Conservation (phyloP, 352 stramenopile genomes). For the Phytopythium helicoides region DNA sequence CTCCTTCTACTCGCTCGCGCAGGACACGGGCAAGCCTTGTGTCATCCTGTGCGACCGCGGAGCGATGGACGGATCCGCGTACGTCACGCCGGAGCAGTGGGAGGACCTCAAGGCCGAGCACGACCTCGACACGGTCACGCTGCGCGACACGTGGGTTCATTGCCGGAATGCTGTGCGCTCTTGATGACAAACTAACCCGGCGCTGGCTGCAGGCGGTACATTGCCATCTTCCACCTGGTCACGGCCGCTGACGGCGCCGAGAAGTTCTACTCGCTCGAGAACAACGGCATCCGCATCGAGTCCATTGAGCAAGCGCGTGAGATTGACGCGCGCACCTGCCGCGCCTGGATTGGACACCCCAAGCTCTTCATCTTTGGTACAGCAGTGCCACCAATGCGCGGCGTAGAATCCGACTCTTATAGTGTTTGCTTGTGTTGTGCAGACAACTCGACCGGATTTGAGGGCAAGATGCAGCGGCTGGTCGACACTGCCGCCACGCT, state of each 20-base stretch:
- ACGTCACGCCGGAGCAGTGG: conserved; percentile 91
- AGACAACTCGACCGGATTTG: conserved; percentile 85
- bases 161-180: too few relatives aligned
- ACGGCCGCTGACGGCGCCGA: conserved; percentile 93
- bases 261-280: conserved; percentile 96
- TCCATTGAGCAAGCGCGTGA: conserved; percentile 86
- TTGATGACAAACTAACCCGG: too few relatives aligned
- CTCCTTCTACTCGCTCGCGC: conserved; percentile 78
- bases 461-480: conserved; percentile 87
- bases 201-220: conserved; percentile 56
- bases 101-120: conserved; percentile 77
- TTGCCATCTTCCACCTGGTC: conserved; percentile 87
- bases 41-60: conserved; percentile 96
- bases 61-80: conserved; percentile 95
- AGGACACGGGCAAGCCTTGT: conserved; percentile 77
- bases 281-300: conserved; percentile 96
- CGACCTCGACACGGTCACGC: conserved; percentile 81
- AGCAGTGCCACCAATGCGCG: not conserved
- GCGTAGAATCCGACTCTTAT: not conserved
- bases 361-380: conserved; percentile 84
- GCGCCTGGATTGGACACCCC: conserved; percentile 80
- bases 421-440: conserved; percentile 1
- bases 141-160: conserved; percentile 67
- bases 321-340: conserved; percentile 83
- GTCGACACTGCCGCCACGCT: conserved; percentile 71